Evolutionary conservation across 1,284 basidiomycete genomes (phyloP).

Genomic region (Trichosporon faecale): DNA sequence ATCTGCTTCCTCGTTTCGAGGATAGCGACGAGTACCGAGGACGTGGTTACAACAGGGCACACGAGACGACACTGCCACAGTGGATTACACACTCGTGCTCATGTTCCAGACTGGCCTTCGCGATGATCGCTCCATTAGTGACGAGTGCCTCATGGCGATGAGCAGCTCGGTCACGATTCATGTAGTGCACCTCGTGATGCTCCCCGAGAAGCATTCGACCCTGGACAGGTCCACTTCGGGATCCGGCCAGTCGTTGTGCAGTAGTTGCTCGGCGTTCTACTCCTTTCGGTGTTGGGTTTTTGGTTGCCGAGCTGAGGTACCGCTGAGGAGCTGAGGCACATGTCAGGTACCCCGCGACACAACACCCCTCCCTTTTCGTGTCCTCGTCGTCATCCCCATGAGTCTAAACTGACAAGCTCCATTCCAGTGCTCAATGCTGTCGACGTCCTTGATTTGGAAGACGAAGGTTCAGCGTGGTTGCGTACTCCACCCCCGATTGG

Average conservation of each 20-base stretch:
- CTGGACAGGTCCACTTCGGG: background rate
- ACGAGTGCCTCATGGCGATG: background rate
- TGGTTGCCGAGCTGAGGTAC: conserved; percentile 1
- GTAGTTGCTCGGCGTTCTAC: background rate
- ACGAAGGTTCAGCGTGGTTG: conserved; percentile 26
- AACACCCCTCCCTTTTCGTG: background rate
- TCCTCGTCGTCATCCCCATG: conserved; percentile 1
- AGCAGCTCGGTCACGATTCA: background rate
- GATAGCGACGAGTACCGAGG: background rate
- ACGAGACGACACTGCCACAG: background rate
- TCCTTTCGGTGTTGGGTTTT: background rate
- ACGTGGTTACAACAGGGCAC: background rate
- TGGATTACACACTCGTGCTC: background rate
- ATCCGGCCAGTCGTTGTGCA: background rate
- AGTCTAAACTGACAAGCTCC: background rate
- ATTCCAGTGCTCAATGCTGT: conserved; percentile 40
- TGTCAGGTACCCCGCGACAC: background rate
- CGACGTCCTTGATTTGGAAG: conserved; percentile 32
- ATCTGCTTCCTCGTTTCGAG: background rate
- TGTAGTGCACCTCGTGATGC: background rate
- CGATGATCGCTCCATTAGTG: background rate
- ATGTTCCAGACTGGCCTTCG: background rate
- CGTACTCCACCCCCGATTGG: conserved; percentile 32
- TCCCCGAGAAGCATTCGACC: background rate
- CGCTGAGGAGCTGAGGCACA: background rate